Base-by-base conservation (phyloP, 257 asterid genomes). In the Rhazya stricta region DNA sequence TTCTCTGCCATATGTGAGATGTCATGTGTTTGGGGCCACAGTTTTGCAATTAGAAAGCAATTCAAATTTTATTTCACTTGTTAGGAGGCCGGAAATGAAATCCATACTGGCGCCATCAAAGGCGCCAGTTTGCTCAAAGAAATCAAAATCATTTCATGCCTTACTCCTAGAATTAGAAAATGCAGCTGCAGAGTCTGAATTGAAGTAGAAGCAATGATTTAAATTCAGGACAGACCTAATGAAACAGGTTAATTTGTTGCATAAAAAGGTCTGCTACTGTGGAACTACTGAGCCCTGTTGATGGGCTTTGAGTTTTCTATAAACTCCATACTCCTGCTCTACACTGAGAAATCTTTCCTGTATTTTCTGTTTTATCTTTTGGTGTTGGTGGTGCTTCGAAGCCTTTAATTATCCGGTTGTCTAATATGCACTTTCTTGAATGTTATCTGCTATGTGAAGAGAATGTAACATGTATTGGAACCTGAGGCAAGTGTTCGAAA, bases 361-460 rank as follows among this genome's bases (percentile, higher is more conserved):
- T 27, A 46, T n/a, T 36, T 58, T 63, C 69, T 63, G 69, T 15
- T 63, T 60, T 36, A 63, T 63, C 69, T 16, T 62, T 57, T 19
- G 43, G 69, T 65, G 42, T 6, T 27, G 30, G 67, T 15, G 42
- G 67, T 30, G 67, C 41, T 62, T 18, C 29, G 66, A 4, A 57
- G 34, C 34, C 36, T 57, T 25, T 57, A 12, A 11, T 57, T 36
- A 13, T 21, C 27, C 69, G 19, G 7, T 60, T 36, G 23, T 63
- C 42, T 37, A 39, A 39, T 37, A 19, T 66, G 27, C 50, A 18
- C 32, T 37, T 36, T 66, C 50, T 37, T 37, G 50, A 36, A 16
- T 9, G 6, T 63, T 29, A 37, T 8, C 7, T 37, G 29, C 3
- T 37, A 21, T 65, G 50, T 1, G 50, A 21, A 65, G 30, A 65